Percentiles rank a stretch among this genome's conserved stretches.
phyloP scores from a whole-genome alignment of 1,284 basidiomycete genomes.

The Sporisorium sorghi region DNA sequence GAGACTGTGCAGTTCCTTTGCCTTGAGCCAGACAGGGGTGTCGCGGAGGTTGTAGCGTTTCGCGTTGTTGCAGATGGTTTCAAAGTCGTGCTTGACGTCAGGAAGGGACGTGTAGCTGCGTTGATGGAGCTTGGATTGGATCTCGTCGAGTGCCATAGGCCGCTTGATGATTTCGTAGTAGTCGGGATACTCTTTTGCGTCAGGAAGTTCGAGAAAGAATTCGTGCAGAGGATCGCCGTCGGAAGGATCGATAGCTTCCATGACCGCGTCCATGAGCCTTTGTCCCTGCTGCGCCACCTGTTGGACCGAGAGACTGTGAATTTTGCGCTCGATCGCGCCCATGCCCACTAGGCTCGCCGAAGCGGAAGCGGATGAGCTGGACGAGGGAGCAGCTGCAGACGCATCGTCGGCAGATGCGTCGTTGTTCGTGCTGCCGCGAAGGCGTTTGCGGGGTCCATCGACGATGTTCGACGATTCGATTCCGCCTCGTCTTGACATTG shows the following conservation, averaged over 20 bases:
- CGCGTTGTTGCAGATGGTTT: slow-evolving; percentile 88
- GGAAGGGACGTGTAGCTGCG: slow-evolving; percentile 77
- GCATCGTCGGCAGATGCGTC: slow-evolving; percentile 26
- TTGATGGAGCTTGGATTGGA: slow-evolving; percentile 77
- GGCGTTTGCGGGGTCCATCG: slow-evolving; percentile 56
- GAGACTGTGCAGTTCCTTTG: slow-evolving; percentile 74
- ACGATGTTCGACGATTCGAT: slow-evolving; percentile 51
- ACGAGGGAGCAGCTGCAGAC: slow-evolving; percentile 8
- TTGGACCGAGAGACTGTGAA: slow-evolving; percentile 28
- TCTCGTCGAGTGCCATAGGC: slow-evolving; percentile 86
- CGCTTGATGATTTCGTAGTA: slow-evolving; percentile 88
- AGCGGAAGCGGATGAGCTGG: slow-evolving; percentile 2
- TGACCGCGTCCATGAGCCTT: slow-evolving; percentile 48
- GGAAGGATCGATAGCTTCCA: slow-evolving; percentile 43
- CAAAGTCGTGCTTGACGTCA: slow-evolving; percentile 82
- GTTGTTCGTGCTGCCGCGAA: slow-evolving; percentile 31
- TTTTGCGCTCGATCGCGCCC: slow-evolving; percentile 45
- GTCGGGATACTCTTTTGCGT: slow-evolving; percentile 84
- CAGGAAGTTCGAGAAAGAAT: slow-evolving; percentile 82
- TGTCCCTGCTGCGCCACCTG: slow-evolving; percentile 35
- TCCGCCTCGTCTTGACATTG: slow-evolving; percentile 39
- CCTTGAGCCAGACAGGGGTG: slow-evolving; percentile 85
- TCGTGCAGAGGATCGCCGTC: slow-evolving; percentile 73
- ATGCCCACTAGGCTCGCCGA: slow-evolving; percentile 18
- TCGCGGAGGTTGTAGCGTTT: slow-evolving; percentile 88